Percentiles rank a stretch among this genome's conserved stretches.
Conservation (phyloP, 169 alveolate genomes). For the Prorocentrum cordatum region DNA sequence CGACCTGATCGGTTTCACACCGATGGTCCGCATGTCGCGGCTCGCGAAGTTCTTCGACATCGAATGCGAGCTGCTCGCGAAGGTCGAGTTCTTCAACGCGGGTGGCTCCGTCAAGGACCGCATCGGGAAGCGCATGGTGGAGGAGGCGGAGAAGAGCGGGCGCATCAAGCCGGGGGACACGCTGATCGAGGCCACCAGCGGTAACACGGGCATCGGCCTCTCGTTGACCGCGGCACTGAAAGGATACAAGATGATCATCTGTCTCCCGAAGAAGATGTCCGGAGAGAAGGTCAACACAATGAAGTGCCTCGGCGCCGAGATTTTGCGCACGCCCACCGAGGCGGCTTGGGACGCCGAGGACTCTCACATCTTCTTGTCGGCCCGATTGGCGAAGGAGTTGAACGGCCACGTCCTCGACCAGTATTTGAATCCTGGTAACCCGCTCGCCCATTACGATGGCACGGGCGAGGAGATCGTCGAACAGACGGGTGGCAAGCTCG, state of each 20-base stretch:
- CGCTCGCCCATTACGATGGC: slow-evolving; percentile 87
- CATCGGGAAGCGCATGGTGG: too few relatives aligned
- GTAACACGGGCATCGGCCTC: slow-evolving; percentile 91
- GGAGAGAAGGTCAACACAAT: slow-evolving; percentile 80
- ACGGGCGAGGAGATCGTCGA: slow-evolving; percentile 89
- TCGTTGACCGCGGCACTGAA: slow-evolving; percentile 86
- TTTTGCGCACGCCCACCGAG: slow-evolving; percentile 86
- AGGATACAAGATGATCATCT: slow-evolving; percentile 73
- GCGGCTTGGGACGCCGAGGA: slow-evolving; percentile 82
- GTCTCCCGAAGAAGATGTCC: slow-evolving; percentile 82
- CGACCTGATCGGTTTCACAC: slow-evolving; percentile 65
- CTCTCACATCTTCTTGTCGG: slow-evolving; percentile 83
- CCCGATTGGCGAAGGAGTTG: slow-evolving; percentile 60
- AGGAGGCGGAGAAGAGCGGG: slow-evolving; percentile 77
- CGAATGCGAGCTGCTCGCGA: too few relatives aligned
- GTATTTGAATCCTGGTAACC: slow-evolving; percentile 85
- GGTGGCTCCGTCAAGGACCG: slow-evolving; percentile 79
- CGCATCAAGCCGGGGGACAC: slow-evolving; percentile 80
- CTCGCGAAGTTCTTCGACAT: slow-evolving; percentile 77
- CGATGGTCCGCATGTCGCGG: slow-evolving; percentile 81
- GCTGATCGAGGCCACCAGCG: slow-evolving; percentile 89
- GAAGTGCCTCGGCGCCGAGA: slow-evolving; percentile 86
- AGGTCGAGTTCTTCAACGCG: slow-evolving; percentile 85
- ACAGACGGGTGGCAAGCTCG: slow-evolving; percentile 83
- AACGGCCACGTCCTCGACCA: slow-evolving; percentile 83